Base-by-base conservation (phyloP, 1,284 basidiomycete genomes). In the Ganoderma lingzhi region DNA sequence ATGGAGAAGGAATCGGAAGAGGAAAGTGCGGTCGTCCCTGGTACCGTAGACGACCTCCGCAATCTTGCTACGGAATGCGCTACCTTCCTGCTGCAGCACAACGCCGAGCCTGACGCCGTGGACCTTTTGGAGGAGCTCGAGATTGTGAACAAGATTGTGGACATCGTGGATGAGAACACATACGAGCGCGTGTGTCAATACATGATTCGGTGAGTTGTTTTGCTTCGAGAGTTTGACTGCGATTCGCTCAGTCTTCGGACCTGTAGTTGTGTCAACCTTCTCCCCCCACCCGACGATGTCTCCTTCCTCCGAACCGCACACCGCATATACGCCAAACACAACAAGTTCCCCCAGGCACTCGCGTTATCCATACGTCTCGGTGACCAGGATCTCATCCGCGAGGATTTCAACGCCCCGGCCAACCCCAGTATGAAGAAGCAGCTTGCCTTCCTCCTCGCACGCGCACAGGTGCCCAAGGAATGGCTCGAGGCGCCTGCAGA, bases 61-160 rank as follows among this genome's bases (percentile, higher is more conserved):
- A 84, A 85, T 6, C 88, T 99, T 51, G 96, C 94, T 0, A 85
- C 95, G 67, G 89, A 96, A 76, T 95, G 98, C 75, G 96, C 97
- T 1, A 92, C 89, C 28, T 99, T 99, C 85, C 88, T 98, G 72
- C 85, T 99, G 44, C 88, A 88, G 39, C 98, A 99, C 82, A 99
- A 99, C 76, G 98, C 97, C 15, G 98, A 99, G 81, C 97, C 96
- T 39, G 98, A 99, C 79, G 98, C 98, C 0, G 97, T 99, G 28
- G 98, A 99, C 82, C 85, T 99, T 42, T 83, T 99, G 69, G 92
- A 98, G 77, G 98, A 99, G 80, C 83, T 99, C 73, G 98, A 99
- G 81, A 94, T 95, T 74, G 94, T 98, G 63, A 88, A 93, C 74
- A 88, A 89, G 75, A 90, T 98, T 72, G 86, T 87, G 8, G 84